Base-by-base conservation (phyloP, 805 yeast species). In the Schwanniomyces pseudopolymorphus region DNA sequence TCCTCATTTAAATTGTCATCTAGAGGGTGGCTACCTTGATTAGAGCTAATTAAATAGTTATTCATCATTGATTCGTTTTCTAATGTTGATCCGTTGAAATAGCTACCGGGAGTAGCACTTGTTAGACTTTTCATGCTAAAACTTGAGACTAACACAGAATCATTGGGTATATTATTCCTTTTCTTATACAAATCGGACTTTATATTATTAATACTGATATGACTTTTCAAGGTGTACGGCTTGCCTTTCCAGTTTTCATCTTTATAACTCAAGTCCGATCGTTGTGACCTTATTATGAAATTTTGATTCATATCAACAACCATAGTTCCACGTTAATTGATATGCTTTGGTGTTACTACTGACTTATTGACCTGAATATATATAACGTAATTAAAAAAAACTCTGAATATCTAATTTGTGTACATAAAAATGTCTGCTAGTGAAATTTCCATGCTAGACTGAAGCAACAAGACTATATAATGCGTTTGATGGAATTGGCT, bases 21-120 rank as follows among this genome's bases (percentile, higher is more conserved):
- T 14, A 43, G 43, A 22, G 43, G 50, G 28, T 40, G 47, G 16
- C 21, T 40, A 14, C 35, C 35, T 14, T 36, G 14, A 13, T 19
- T 36, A 5, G 6, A 5, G 16, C 39, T 36, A 10, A 20, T 10
- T 6, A 21, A 9, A 36, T 36, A 36, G 7, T 19, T 13, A 9
- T 16, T 20, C 9, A 36, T 3, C 25, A 36, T 20, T 8, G 25
- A 10, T 14, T 31, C 35, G 11, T 17, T 14, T 9, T 14, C 35
- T 16, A 31, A 31, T 10, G 39, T 36, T 3, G 25, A 11, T 17
- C 22, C 38, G 14, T 16, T 21, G 11, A 11, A 13, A 21, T 21
- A 20, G 20, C 39, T 36, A 20, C 24, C 20, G 10, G 20, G 35
- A 5, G 19, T 9, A 31, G 35, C 35, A 16, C 16, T 31, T 16